Evolutionary conservation across 768 basidiomycete genomes (phyloP), one percentile per base, ranked within the genome.

Genomic region (Trametes villosa): DNA sequence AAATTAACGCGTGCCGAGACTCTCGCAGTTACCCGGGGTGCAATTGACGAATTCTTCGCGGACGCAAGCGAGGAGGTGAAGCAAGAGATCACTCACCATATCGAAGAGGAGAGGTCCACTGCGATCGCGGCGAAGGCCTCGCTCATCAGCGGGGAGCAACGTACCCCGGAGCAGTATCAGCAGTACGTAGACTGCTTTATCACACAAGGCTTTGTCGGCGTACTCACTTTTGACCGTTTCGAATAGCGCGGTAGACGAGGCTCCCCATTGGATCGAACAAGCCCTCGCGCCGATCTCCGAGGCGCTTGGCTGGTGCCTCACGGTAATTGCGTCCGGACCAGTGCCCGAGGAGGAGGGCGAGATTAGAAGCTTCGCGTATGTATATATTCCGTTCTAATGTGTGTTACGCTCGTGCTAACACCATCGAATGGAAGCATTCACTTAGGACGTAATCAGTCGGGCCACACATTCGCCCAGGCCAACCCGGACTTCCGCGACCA

Each of bases 1-100:
- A 49, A 49, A 11, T 29, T 49, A 6, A 49, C 48, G 15, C 48
- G 48, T 20, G 48, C 29, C 17, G 48, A 49, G 48, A 49, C 48
- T n/a, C 29, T 49, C 27, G 4, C 48, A 4, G n/a, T 49, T 1
- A 30, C 48, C 8, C 48, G 48, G 12, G 15, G 17, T 4, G 18
- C 8, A 9, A 29, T 49, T 29, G 29, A 49, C 48, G 4, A 12
- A 29, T 7, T n/a, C 9, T 49, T 30, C 30, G 12, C 27, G 48
- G 29, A 9, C 18, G 48, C 26, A 17, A 12, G 15, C 48, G 29
- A 33, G n/a, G 30, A 49, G 4, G n/a, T 49, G 15, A 49, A 31
- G 30, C 13, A 12, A 12, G 36, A 12, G 15, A 18, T 38, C 15
- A 18, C 36, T 38, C 15, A 15, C 15, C 36, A 18, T 38, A 12